phyloP scores from a whole-genome alignment of 495 filamentous ascomycete genomes.

The Astrothelium macrocarpum region DNA sequence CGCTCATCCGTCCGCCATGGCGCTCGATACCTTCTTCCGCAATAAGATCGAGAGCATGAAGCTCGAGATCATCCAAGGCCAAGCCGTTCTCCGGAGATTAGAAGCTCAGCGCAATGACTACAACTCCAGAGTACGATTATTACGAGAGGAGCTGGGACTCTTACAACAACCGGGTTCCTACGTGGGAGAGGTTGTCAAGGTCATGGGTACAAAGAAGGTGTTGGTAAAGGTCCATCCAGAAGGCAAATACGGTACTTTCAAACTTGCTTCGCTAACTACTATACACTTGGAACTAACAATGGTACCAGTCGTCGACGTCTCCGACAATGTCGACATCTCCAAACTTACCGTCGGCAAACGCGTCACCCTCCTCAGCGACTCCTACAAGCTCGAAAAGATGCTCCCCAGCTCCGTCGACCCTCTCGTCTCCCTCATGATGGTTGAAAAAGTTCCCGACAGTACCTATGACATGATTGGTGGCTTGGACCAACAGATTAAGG shows the following conservation, averaged over 20 bases:
- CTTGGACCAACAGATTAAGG: conserved; percentile 98
- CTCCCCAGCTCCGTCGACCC: conserved; percentile 95
- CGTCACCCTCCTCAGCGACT: conserved; percentile 89
- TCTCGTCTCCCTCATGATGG: conserved; percentile 99
- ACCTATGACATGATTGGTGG: conserved; percentile 99
- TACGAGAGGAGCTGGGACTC: conserved; percentile 92
- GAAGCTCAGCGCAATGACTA: conserved; percentile 99
- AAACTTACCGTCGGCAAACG: conserved; percentile 98
- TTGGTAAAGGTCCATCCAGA: conserved; percentile 98
- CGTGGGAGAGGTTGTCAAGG: conserved; percentile 97
- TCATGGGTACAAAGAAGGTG: conserved; percentile 99
- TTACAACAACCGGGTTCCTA: conserved; percentile 97
- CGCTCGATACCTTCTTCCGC: conserved; percentile 97
- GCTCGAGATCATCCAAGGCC: conserved; percentile 97
- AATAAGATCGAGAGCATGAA: conserved; percentile 99
- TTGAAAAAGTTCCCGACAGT: conserved; percentile 98
- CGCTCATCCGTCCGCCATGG: conserved; percentile 51
- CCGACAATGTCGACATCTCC: conserved; percentile 84
- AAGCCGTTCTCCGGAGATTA: conserved; percentile 85
- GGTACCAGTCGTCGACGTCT: conserved; percentile 80
- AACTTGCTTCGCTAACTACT: neutral
- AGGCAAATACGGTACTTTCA: conserved; percentile 91
- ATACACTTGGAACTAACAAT: neutral
- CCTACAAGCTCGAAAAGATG: conserved; percentile 97
- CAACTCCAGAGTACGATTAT: conserved; percentile 91